Evolutionary conservation across 75 land plant genomes (phyloP), one percentile per base, ranked within the genome.

Genomic region (Picea glauca): DNA sequence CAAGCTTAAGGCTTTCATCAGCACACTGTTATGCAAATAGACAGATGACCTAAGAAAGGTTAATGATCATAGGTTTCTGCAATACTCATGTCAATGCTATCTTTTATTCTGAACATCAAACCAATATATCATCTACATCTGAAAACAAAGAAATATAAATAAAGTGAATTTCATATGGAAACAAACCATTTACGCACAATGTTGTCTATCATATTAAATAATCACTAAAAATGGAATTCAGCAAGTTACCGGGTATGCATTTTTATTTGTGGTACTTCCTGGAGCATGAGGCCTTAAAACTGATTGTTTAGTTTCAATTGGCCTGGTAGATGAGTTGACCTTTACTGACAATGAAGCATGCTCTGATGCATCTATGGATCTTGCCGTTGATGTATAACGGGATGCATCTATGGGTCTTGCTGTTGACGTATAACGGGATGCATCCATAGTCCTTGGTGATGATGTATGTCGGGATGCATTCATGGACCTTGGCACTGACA

Each of bases 391-490:
- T 13, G 81, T 54, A 60, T 62, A 61, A 40, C 83, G 66, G 54
- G 83, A 65, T 62, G 78, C 14, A 74, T 76, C 58, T 56, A 81
- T 7, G 31, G 70, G 4, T 79, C 81, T 80, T 62, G 79, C 84
- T 17, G 89, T 81, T 4, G 86, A 87, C 43, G 80, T 84, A 74
- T 32, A 86, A 43, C 85, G 81, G n/a, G 78, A 74, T n/a, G 73
- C 61, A 78, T 86, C 82, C 59, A 86, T 31, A 54, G 60, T 68
- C 87, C 85, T 83, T 21, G 85, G n/a, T 40, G 85, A 80, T 40
- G 72, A 38, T 40, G 40, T 35, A 70, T 20, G 54, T 3, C 54
- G 73, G 40, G 35, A 32, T 18, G 54, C 11, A 70, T 70, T 70
- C n/a, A 70, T 70, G 54, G 73, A 18, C 50, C 73, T 70, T 70